Percentiles rank a stretch among this genome's conserved stretches.
phyloP scores from a whole-genome alignment of 441 rosid genomes.

The Populus trichocarpa region DNA sequence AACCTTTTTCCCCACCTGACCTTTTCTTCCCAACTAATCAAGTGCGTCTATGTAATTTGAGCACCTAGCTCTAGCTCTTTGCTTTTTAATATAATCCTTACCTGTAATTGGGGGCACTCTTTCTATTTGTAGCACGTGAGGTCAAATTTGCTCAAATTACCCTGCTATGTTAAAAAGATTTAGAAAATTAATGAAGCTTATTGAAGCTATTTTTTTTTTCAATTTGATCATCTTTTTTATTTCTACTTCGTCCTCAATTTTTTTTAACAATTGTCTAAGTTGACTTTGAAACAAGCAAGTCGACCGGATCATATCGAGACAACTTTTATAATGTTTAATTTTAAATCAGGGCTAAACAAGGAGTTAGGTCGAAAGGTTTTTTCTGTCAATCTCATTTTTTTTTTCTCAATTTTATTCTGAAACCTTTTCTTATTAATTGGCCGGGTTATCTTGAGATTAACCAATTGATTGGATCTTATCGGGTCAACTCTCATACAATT shows the following conservation, averaged over 20 bases:
- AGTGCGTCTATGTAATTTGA: not conserved
- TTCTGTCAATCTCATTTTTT: no score
- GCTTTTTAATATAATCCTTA: not conserved
- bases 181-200: no score
- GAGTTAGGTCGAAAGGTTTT: rapidly evolving
- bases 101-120: not conserved
- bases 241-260: no score
- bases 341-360: rapidly evolving
- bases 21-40: not conserved
- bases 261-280: no score
- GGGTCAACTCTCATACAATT: rapidly evolving
- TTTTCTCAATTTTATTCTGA: no score
- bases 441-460: rapidly evolving
- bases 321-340: no score
- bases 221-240: no score
- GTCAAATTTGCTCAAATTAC: not conserved
- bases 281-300: no score
- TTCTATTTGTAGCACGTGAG: not conserved
- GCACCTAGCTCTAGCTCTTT: not conserved
- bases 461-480: rapidly evolving
- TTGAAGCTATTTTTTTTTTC: no score
- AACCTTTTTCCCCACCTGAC: not conserved
- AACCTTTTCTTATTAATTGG: no score
- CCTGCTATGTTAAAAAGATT: no score
- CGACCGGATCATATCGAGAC: rapidly evolving